phyloP scores from a whole-genome alignment of 140 eudicot species.

The Ambrosia hybrid region DNA sequence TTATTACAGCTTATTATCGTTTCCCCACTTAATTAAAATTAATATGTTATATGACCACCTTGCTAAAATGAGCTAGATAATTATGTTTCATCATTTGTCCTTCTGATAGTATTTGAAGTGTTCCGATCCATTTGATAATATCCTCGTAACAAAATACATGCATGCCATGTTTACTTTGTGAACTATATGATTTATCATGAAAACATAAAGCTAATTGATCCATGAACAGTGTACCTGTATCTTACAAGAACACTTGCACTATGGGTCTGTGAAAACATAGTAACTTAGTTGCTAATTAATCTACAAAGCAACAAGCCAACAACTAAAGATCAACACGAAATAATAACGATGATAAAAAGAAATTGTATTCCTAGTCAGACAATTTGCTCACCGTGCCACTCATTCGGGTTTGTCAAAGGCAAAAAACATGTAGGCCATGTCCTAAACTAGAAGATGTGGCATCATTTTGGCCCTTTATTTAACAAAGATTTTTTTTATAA shows the following conservation, averaged over 20 bases:
- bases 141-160: background rate
- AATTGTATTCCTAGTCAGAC: background rate
- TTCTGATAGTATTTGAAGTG: background rate
- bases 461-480: background rate
- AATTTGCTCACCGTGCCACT: background rate
- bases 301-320: background rate
- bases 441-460: background rate
- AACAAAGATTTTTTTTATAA: background rate
- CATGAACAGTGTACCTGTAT: no score
- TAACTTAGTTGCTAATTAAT: background rate
- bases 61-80: background rate
- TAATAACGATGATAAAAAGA: background rate
- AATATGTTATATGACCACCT: background rate
- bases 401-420: background rate
- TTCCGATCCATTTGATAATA: background rate
- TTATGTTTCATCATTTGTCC: background rate
- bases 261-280: background rate
- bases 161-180: no score
- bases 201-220: no score
- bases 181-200: no score
- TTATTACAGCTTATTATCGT: background rate
- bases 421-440: background rate
- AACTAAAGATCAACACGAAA: background rate
- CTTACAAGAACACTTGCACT: background rate
- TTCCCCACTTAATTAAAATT: background rate